phyloP scores from a whole-genome alignment of 805 yeast genomes.

The Lipomyces anomalus region DNA sequence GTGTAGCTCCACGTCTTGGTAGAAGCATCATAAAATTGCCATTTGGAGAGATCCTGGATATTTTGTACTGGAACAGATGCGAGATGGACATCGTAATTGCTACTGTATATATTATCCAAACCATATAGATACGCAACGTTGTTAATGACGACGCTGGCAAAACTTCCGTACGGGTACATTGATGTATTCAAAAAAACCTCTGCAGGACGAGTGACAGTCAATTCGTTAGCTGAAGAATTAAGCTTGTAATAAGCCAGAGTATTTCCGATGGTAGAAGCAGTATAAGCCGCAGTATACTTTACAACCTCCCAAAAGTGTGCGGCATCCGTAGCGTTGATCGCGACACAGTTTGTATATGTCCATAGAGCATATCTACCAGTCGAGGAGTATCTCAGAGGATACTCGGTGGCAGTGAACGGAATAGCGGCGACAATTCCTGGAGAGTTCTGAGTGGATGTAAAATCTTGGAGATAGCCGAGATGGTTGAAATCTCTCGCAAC shows the following conservation, averaged over 20 bases:
- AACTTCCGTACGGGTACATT: slow-evolving; percentile 16
- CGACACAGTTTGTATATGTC: slow-evolving; percentile 21
- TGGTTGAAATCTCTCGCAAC: slow-evolving; percentile 1
- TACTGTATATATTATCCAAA: slow-evolving; percentile 9
- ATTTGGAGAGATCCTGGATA: slow-evolving; percentile 2
- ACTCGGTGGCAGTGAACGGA: slow-evolving; percentile 10
- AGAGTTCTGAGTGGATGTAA: slow-evolving; percentile 3
- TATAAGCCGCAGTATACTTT: slow-evolving; percentile 4
- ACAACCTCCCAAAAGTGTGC: slow-evolving; percentile 10
- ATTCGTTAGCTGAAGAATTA: slow-evolving; percentile 6
- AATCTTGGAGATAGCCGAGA: slow-evolving; percentile 3
- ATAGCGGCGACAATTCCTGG: slow-evolving; percentile 12
- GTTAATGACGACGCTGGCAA: slow-evolving; percentile 19
- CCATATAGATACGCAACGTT: slow-evolving; percentile 17
- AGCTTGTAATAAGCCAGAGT: slow-evolving; percentile 10
- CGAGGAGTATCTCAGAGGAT: not conserved
- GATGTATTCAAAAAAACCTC: slow-evolving; percentile 5
- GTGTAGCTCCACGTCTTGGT: slow-evolving; percentile 8
- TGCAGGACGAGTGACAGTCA: slow-evolving; percentile 7
- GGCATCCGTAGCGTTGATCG: slow-evolving; percentile 6
- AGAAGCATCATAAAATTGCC: slow-evolving; percentile 11
- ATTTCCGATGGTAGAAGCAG: slow-evolving; percentile 8
- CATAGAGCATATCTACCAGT: slow-evolving; percentile 14
- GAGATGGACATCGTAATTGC: slow-evolving; percentile 20
- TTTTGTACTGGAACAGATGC: slow-evolving; percentile 10